Base-by-base conservation (phyloP, 2,329 filamentous ascomycete genomes). In the Didymella segeticola region DNA sequence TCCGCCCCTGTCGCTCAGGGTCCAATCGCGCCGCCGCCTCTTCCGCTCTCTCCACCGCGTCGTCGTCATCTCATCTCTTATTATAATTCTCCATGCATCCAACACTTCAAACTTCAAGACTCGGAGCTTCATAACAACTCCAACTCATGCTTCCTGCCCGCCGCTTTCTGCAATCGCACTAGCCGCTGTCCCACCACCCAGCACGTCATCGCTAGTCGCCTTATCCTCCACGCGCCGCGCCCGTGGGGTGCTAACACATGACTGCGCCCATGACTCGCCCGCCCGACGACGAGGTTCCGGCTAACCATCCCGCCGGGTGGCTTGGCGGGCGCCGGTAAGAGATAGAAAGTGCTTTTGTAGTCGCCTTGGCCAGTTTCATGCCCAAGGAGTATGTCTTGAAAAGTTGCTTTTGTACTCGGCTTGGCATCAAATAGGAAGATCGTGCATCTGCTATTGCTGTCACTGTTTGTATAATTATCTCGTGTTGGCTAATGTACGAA, bases 11-110 rank as follows among this genome's bases (percentile, higher is more conserved):
- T 3, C 26, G 2, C 15, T 11, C 31, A 38, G 31, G 39, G 47
- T 46, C 41, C 49, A 51, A 45, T 42, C 34, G 27, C 23, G 15
- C 17, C 36, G 43, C 49, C 43, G 49, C 29, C 33, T 29, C 15
- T 69, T 72, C 4, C 72, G 75, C 56, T 75, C 77, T 30, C 74
- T 80, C 25, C 79, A 75, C 65, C 72, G 73, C 56, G 71, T 79
- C 60, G 79, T 80, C 67, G 64, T 80, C 37, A n/a, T n/a, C n/a
- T n/a, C n/a, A n/a, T n/a, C n/a, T n/a, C n/a, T n/a, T n/a, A n/a
- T n/a, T n/a, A n/a, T n/a, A n/a, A n/a, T n/a, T n/a, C n/a, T n/a
- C n/a, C n/a, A n/a, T n/a, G n/a, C n/a, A n/a, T n/a, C n/a, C n/a
- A n/a, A n/a, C n/a, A n/a, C n/a, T n/a, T n/a, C n/a, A n/a, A n/a